Conservation (phyloP, 1,139 yeast species). For the Yamadazyma diddensiae region DNA sequence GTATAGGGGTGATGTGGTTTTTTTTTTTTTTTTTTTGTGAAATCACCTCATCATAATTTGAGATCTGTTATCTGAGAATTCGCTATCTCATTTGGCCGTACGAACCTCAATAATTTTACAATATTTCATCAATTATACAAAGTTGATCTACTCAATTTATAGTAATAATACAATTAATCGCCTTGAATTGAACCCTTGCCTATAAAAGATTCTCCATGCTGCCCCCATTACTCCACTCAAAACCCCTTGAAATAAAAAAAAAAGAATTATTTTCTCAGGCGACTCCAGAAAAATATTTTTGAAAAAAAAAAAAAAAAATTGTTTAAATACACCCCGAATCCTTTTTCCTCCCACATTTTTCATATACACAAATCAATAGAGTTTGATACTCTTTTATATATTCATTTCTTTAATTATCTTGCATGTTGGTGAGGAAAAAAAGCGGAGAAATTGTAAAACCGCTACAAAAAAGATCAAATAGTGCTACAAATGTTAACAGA, state of each 20-base stretch:
- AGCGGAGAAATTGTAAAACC: constrained; percentile 41
- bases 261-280: constrained; percentile 10
- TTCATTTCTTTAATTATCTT: constrained; percentile 1
- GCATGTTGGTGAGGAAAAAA: constrained; percentile 28
- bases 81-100: too few species aligned
- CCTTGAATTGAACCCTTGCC: too few species aligned
- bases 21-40: too few species aligned
- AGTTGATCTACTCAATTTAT: too few species aligned
- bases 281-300: constrained; percentile 4
- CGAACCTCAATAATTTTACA: too few species aligned
- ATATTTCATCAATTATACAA: too few species aligned
- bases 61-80: too few species aligned
- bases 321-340: constrained; percentile 1
- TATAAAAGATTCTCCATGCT: too few species aligned
- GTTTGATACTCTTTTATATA: constrained; percentile 3
- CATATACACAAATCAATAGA: too few species aligned
- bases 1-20: too few species aligned
- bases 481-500: constrained; percentile 2
- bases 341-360: constrained; percentile 1
- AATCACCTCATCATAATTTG: too few species aligned
- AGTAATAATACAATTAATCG: too few species aligned
- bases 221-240: not conserved
- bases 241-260: constrained; percentile 2
- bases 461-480: constrained; percentile 24
- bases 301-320: constrained; percentile 3